These are phyloP conservation scores for Mucor saturninus DNA, from an alignment of 371 early-diverging fungal species.

Conservation along the genomic window DNA sequence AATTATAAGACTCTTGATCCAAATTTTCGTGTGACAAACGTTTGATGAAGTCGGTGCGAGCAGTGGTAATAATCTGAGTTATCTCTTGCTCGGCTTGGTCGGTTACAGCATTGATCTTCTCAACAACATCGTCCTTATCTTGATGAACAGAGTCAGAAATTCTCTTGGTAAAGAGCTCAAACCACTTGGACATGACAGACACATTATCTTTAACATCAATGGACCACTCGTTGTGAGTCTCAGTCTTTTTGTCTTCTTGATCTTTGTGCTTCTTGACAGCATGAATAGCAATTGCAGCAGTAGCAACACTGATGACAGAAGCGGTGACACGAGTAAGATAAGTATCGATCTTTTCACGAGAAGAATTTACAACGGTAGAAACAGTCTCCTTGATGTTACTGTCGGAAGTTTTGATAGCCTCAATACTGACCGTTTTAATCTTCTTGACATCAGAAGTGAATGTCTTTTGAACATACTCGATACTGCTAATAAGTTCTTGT, in stretches of 20 bases:
- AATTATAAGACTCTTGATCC: conserved; percentile 31
- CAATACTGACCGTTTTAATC: conserved; percentile 28
- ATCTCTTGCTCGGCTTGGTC: conserved; percentile 37
- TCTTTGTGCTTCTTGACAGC: conserved; percentile 23
- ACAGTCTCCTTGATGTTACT: conserved; percentile 60
- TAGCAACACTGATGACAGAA: conserved; percentile 28
- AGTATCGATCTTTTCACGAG: conserved; percentile 30
- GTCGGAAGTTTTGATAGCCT: conserved; percentile 45
- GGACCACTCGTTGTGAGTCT: conserved; percentile 11
- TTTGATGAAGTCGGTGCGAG: conserved; percentile 34
- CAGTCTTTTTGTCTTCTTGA: conserved; percentile 20
- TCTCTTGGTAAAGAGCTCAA: conserved; percentile 30
- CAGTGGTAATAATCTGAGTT: conserved; percentile 25
- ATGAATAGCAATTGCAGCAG: conserved; percentile 30
- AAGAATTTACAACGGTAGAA: conserved; percentile 12
- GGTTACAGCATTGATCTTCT: conserved; percentile 12
- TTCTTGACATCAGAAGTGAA: conserved; percentile 27
- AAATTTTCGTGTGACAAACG: conserved; percentile 28
- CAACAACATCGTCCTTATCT: conserved; percentile 10
- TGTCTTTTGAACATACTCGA: conserved; percentile 25
- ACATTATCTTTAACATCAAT: conserved; percentile 34
- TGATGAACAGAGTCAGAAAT: conserved; percentile 16
- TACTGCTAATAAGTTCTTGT: conserved; percentile 20
- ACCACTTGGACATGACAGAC: conserved; percentile 30
- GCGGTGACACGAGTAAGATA: conserved; percentile 27